These are phyloP conservation scores for Mrakia hoshinonis DNA, from an alignment of 768 basidiomycete species.

Conservation along the genomic window DNA sequence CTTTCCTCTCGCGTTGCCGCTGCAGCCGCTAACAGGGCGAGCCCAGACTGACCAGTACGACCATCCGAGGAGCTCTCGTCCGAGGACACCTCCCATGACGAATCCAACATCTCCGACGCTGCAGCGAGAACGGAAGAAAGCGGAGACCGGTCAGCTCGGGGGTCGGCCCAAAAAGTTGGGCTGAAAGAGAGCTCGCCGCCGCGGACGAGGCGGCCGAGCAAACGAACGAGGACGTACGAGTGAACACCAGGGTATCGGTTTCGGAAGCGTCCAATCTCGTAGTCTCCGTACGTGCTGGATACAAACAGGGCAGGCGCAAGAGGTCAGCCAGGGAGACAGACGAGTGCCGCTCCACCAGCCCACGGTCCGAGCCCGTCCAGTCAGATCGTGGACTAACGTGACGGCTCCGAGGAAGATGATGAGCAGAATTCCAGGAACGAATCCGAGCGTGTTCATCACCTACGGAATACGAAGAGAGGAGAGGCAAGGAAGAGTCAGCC, in stretches of 20 bases:
- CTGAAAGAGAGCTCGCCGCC: not conserved
- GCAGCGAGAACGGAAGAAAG: not conserved
- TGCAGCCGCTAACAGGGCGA: not conserved
- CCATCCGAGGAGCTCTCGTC: slow-evolving; percentile 26
- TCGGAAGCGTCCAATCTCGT: slow-evolving; percentile 4
- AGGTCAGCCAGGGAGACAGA: not conserved
- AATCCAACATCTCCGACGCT: slow-evolving; percentile 26
- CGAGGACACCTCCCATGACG: slow-evolving; percentile 17
- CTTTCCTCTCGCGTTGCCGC: not conserved
- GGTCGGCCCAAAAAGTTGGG: not conserved
- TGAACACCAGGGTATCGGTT: not conserved
- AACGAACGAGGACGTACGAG: not conserved
- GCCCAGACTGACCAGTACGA: not conserved
- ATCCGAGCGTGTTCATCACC: not conserved
- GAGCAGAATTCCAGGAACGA: slow-evolving; percentile 1
- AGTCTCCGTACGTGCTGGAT: slow-evolving; percentile 13
- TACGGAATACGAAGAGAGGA: not conserved
- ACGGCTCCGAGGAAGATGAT: slow-evolving; percentile 8
- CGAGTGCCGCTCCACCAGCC: too few relatives aligned
- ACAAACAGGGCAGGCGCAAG: not conserved
- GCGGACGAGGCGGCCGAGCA: not conserved
- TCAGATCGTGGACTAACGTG: too few relatives aligned
- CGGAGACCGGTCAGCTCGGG: not conserved
- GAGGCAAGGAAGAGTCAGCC: not conserved
- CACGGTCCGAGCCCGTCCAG: too few relatives aligned